These are phyloP conservation scores for Coemansia sp. DNA, from an alignment of 192 early-diverging fungal genomes.

Conservation along the genomic window DNA sequence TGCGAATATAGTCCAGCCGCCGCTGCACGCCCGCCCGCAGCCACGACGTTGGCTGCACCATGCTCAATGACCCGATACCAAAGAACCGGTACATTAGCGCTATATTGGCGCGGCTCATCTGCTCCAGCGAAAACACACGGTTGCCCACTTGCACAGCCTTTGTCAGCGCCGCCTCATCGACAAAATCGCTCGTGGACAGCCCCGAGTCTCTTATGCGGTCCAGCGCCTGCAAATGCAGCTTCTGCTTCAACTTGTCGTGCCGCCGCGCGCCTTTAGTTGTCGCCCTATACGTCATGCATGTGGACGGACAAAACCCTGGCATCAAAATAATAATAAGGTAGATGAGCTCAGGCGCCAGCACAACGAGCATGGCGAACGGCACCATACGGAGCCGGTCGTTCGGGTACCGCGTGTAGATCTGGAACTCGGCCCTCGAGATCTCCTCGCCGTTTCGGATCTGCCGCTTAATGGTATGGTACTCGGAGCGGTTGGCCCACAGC, in stretches of 20 bases:
- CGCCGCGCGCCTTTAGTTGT: slow-evolving; percentile 27
- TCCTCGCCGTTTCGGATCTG: slow-evolving; percentile 11
- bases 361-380: slow-evolving; percentile 40
- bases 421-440: slow-evolving; percentile 32
- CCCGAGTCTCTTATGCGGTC: slow-evolving; percentile 21
- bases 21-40: slow-evolving; percentile 16
- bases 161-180: slow-evolving; percentile 1
- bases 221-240: slow-evolving; percentile 16
- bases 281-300: slow-evolving; percentile 38
- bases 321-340: slow-evolving; percentile 31
- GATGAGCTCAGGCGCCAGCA: slow-evolving; percentile 38
- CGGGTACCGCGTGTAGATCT: slow-evolving; percentile 26
- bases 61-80: slow-evolving; percentile 7
- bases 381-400: slow-evolving; percentile 35
- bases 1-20: slow-evolving; percentile 23
- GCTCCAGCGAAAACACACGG: slow-evolving; percentile 18
- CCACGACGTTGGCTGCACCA: slow-evolving; percentile 1
- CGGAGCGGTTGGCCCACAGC: slow-evolving; percentile 27
- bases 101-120: slow-evolving; percentile 13
- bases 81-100: slow-evolving; percentile 29
- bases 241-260: slow-evolving; percentile 18
- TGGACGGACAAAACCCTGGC: slow-evolving; percentile 42
- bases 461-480: slow-evolving; percentile 10
- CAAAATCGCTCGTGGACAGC: slow-evolving; percentile 21
- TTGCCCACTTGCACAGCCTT: background rate